Percentiles rank a stretch among this genome's conserved stretches.
Conservation (phyloP, 2,329 filamentous ascomycete genomes). For the Fusarium temperatum region DNA sequence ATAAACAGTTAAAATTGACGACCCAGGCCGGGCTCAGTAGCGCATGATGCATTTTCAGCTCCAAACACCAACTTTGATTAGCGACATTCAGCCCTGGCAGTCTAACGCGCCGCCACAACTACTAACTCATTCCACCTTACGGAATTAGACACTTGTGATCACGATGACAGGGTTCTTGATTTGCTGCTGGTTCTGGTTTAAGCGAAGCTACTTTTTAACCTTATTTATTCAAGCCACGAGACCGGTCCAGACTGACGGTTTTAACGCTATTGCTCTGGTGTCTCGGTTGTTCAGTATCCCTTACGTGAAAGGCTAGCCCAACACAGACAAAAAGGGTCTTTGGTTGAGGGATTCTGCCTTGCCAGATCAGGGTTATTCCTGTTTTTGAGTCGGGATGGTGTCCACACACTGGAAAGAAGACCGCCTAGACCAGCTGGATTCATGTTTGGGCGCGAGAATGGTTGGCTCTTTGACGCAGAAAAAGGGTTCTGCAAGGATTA, state of each 20-base stretch:
- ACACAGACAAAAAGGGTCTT: background rate
- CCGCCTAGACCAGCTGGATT: background rate
- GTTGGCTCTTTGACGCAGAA: background rate
- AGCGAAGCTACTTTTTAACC: conserved; percentile 17
- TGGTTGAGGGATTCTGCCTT: background rate
- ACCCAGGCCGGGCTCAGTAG: background rate
- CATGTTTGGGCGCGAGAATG: background rate
- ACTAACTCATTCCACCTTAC: background rate
- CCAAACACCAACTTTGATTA: background rate
- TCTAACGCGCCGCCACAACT: background rate
- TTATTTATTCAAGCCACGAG: conserved; percentile 7
- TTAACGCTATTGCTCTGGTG: background rate
- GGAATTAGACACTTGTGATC: background rate
- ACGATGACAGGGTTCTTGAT: background rate
- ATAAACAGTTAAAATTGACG: background rate
- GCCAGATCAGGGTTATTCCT: background rate
- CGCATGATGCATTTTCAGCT: conserved; percentile 5
- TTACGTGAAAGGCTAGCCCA: background rate
- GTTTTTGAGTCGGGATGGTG: background rate
- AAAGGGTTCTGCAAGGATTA: background rate
- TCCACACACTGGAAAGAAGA: background rate
- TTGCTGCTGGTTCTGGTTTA: background rate
- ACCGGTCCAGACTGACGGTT: background rate
- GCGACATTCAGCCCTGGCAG: background rate
- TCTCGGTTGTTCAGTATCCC: background rate